These are phyloP conservation scores for Aspergillus homomorphus DNA, from an alignment of 495 filamentous ascomycete species.

Conservation along the genomic window DNA sequence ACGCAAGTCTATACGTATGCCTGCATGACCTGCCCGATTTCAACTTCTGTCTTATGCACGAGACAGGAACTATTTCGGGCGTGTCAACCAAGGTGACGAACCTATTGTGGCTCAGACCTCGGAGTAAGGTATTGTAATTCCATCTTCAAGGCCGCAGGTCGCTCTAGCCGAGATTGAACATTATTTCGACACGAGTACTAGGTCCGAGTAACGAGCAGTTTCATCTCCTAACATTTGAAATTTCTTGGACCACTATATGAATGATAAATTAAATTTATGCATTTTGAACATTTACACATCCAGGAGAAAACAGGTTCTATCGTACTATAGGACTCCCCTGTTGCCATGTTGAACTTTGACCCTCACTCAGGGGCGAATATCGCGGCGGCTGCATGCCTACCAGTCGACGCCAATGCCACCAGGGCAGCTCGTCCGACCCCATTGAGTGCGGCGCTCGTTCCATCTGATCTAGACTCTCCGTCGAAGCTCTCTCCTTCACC, in stretches of 20 bases:
- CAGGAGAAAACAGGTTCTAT: background rate
- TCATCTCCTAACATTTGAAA: too few relatives aligned
- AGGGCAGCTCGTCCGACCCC: slow-evolving; percentile 17
- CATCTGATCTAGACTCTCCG: slow-evolving; percentile 24
- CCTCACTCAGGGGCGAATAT: slow-evolving; percentile 34
- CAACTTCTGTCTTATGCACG: background rate
- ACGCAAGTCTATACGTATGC: background rate
- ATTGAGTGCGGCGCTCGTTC: slow-evolving; percentile 18
- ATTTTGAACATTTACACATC: slow-evolving; percentile 1
- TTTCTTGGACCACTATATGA: background rate
- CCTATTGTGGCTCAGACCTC: background rate
- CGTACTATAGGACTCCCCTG: slow-evolving; percentile 2
- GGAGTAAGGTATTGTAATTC: background rate
- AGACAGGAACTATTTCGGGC: background rate
- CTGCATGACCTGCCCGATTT: background rate
- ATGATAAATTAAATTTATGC: background rate
- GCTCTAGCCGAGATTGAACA: background rate
- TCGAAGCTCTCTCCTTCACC: slow-evolving; percentile 18
- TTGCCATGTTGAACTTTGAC: slow-evolving; percentile 1
- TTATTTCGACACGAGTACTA: background rate
- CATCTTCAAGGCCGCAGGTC: background rate
- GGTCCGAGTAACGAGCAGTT: too few relatives aligned
- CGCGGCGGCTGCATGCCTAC: slow-evolving; percentile 9
- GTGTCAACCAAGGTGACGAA: background rate
- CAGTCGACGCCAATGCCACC: slow-evolving; percentile 43